These are phyloP conservation scores for Hippophae tibetana DNA, from an alignment of 306 rosid species.

Conservation along the genomic window DNA sequence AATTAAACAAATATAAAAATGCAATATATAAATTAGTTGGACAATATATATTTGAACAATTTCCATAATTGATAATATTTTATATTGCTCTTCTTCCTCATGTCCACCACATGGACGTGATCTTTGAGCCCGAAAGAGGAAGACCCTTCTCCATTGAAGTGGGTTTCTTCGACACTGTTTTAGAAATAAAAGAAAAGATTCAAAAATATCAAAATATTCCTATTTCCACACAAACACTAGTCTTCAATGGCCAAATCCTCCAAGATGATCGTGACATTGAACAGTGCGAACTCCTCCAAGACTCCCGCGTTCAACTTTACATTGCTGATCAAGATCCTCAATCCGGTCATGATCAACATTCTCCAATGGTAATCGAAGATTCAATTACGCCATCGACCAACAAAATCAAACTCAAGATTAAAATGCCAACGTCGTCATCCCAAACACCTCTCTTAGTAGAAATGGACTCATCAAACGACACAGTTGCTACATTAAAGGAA, in stretches of 20 bases:
- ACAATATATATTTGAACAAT: too few relatives aligned
- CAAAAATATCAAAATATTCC: conserved; percentile 61
- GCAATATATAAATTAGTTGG: too few relatives aligned
- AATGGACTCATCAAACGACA: conserved; percentile 33
- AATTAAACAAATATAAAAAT: too few relatives aligned
- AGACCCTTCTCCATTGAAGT: conserved; percentile 50
- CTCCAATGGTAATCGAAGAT: neutral
- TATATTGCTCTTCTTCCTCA: too few relatives aligned
- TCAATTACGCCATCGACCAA: neutral
- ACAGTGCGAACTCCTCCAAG: conserved; percentile 38
- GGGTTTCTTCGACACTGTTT: conserved; percentile 56
- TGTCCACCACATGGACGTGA: conserved; percentile 32
- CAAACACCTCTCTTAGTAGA: conserved; percentile 23
- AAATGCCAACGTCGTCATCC: conserved; percentile 16
- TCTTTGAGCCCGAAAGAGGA: conserved; percentile 38
- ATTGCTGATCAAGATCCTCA: conserved; percentile 11
- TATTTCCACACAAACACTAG: conserved; percentile 44
- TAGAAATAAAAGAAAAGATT: conserved; percentile 65
- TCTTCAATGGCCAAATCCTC: conserved; percentile 55
- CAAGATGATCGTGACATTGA: conserved; percentile 44
- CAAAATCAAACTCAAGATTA: conserved; percentile 30
- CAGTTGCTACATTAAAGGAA: conserved; percentile 35
- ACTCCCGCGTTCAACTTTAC: conserved; percentile 35
- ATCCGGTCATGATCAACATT: neutral
- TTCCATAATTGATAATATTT: too few relatives aligned